Percentiles rank a stretch among this genome's conserved stretches.
Conservation (phyloP, 768 basidiomycete genomes). For the Cystobasidium ongulense region DNA sequence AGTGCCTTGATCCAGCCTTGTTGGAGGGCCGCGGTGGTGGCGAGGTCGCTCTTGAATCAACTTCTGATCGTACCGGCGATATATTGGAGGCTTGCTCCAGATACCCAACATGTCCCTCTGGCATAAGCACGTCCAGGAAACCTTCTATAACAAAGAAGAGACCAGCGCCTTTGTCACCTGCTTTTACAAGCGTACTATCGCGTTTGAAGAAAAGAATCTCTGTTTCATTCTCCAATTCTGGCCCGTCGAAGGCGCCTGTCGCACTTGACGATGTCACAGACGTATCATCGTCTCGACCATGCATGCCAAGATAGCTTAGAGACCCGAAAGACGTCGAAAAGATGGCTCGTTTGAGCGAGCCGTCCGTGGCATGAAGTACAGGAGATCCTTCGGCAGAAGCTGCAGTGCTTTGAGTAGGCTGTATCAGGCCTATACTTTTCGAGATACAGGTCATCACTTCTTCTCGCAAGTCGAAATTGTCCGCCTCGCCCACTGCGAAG, state of each 20-base stretch:
- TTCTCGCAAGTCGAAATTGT: slow-evolving; percentile 87
- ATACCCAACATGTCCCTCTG: slow-evolving; percentile 46
- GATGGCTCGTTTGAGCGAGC: slow-evolving; percentile 31
- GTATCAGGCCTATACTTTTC: slow-evolving; percentile 87
- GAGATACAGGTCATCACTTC: slow-evolving; percentile 97
- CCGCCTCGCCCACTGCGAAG: slow-evolving; percentile 44
- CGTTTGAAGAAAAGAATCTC: slow-evolving; percentile 89
- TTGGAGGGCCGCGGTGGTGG: background rate
- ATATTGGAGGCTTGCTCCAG: background rate
- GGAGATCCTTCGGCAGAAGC: slow-evolving; percentile 44
- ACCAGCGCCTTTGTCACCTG: slow-evolving; percentile 68
- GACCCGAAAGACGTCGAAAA: slow-evolving; percentile 44
- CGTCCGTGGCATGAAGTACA: slow-evolving; percentile 39
- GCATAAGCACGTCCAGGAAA: slow-evolving; percentile 81
- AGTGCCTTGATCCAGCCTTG: background rate
- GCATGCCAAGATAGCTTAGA: slow-evolving; percentile 42
- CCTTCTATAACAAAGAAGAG: slow-evolving; percentile 94
- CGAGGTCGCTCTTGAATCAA: background rate
- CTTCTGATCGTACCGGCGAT: slow-evolving; percentile 19
- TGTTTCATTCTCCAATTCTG: slow-evolving; percentile 88
- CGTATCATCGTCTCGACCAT: slow-evolving; percentile 42
- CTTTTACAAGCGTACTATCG: slow-evolving; percentile 73
- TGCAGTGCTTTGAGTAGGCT: slow-evolving; percentile 54
- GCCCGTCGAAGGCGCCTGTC: slow-evolving; percentile 58
- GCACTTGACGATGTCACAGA: slow-evolving; percentile 38